phyloP scores from a whole-genome alignment of 2,329 filamentous ascomycete species.

The Ophiocordyceps camponoti-saundersi region DNA sequence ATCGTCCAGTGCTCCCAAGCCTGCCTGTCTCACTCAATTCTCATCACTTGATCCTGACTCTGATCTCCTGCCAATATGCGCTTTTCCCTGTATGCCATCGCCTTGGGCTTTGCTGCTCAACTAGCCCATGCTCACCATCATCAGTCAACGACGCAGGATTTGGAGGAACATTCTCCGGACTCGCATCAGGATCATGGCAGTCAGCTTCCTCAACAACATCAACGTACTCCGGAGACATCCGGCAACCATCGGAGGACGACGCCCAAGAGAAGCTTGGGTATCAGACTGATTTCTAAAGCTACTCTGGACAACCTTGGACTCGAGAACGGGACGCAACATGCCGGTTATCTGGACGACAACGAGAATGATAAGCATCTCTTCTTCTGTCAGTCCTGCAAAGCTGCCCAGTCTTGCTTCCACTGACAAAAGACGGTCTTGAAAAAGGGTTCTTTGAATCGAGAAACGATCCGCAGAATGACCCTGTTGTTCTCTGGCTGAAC shows the following conservation, averaged over 20 bases:
- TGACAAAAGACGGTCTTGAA: not conserved
- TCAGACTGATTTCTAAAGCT: not conserved
- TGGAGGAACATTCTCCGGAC: not conserved
- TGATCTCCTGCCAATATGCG: not conserved
- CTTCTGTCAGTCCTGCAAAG: not conserved
- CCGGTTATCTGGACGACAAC: not conserved
- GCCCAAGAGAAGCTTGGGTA: not conserved
- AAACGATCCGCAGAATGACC: not conserved
- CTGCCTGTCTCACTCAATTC: not conserved
- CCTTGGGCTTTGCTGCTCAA: not conserved
- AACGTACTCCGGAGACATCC: not conserved
- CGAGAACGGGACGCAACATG: not conserved
- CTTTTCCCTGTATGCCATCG: not conserved
- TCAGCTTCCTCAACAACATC: too few species aligned
- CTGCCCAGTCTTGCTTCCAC: not conserved
- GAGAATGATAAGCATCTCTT: not conserved
- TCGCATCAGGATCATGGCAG: not conserved
- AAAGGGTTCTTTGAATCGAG: not conserved
- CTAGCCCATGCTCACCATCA: not conserved
- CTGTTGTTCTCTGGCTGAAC: not conserved
- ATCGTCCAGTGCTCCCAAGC: too few species aligned
- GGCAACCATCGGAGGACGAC: not conserved
- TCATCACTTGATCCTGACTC: not conserved
- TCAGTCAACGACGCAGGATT: not conserved
- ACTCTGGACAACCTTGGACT: not conserved